These are phyloP conservation scores for Tetragonia tetragonoides DNA, from an alignment of 148 eudicot species.

Conservation along the genomic window DNA sequence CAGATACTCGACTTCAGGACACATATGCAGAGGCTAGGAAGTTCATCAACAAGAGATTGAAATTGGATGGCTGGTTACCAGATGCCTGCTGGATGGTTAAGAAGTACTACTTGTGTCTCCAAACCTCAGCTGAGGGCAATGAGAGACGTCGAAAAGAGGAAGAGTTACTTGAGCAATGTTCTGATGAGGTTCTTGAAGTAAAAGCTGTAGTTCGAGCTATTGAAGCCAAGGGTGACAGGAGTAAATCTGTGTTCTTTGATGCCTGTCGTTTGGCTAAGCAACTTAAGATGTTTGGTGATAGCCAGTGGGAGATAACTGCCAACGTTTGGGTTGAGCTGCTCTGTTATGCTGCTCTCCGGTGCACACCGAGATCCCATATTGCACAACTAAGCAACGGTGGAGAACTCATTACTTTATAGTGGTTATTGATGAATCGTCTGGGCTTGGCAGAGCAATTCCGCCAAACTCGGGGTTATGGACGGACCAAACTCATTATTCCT, in stretches of 20 bases:
- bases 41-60: not conserved
- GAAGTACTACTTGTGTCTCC: too few species aligned
- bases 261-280: slow-evolving; percentile 31
- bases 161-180: not conserved
- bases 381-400: slow-evolving; percentile 22
- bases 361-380: slow-evolving; percentile 17
- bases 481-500: slow-evolving; percentile 21
- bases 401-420: slow-evolving; percentile 28
- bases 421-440: slow-evolving; percentile 32
- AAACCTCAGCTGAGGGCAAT: too few species aligned
- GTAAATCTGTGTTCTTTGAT: slow-evolving; percentile 37
- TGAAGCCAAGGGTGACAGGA: slow-evolving; percentile 25
- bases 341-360: slow-evolving; percentile 24
- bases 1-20: slow-evolving; percentile 23
- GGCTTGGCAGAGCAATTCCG: slow-evolving; percentile 33
- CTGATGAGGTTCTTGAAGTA: not conserved
- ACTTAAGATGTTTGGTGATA: slow-evolving; percentile 12
- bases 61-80: not conserved
- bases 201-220: not conserved
- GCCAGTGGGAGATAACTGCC: slow-evolving; percentile 31
- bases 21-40: slow-evolving; percentile 20
- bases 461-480: slow-evolving; percentile 24
- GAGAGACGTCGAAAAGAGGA: too few species aligned
- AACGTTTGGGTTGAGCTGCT: slow-evolving; percentile 44
- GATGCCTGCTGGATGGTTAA: too few species aligned